These are phyloP conservation scores for Mycosphaerella sp. DNA, from an alignment of 2,329 filamentous ascomycete species.

Conservation along the genomic window DNA sequence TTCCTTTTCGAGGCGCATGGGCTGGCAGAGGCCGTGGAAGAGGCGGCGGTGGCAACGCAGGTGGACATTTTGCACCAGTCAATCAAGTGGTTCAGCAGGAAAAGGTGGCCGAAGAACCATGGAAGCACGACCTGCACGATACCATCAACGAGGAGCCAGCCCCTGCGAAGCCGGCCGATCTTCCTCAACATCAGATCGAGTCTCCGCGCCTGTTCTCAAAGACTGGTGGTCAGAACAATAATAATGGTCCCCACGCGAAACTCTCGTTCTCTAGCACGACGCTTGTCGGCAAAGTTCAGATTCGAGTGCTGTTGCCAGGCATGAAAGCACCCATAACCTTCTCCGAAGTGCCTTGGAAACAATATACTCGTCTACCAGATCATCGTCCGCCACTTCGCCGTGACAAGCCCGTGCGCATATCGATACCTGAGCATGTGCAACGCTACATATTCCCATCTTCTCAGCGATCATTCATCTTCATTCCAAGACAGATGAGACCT, in stretches of 20 bases:
- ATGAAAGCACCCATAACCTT: constrained; percentile 67
- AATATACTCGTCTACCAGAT: constrained; percentile 89
- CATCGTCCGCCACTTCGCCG: constrained; percentile 88
- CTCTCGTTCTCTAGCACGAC: constrained; percentile 68
- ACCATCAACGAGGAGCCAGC: constrained; percentile 45
- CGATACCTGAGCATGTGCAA: constrained; percentile 69
- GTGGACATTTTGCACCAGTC: constrained; percentile 49
- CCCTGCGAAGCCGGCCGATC: constrained; percentile 13
- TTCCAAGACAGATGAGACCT: constrained; percentile 83
- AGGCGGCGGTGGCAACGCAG: constrained; percentile 55
- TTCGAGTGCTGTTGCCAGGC: constrained; percentile 71
- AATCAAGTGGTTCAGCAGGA: constrained; percentile 37
- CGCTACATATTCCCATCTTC: constrained; percentile 86
- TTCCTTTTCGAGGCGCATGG: constrained; percentile 23
- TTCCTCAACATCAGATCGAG: constrained; percentile 21
- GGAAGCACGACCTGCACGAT: constrained; percentile 90
- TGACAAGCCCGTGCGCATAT: constrained; percentile 94
- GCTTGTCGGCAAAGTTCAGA: constrained; percentile 74
- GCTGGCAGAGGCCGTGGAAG: constrained; percentile 55
- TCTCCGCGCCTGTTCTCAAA: constrained; percentile 26
- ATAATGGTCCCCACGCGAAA: constrained; percentile 20
- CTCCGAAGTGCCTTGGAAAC: constrained; percentile 71
- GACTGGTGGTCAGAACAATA: constrained; percentile 5
- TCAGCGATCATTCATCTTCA: constrained; percentile 96
- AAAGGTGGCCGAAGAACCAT: constrained; percentile 64